Evolutionary conservation across 192 early-diverging fungal species (phyloP).

Genomic region (Linnemannia elongata): DNA sequence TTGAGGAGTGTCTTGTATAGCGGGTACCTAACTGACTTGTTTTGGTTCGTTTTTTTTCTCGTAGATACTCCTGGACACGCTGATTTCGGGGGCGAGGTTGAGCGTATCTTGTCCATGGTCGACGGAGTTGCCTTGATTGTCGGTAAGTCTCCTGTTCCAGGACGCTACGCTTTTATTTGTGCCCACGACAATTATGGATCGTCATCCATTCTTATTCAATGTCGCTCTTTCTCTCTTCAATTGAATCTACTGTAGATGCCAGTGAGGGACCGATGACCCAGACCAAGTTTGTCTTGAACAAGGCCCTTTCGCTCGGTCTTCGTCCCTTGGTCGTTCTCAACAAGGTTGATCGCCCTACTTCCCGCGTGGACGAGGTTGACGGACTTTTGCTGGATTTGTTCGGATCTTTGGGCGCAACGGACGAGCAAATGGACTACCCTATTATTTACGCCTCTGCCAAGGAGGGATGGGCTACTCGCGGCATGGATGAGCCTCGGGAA

Average conservation of each 20-base stretch:
- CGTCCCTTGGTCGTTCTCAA: constrained; percentile 88
- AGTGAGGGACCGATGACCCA: constrained; percentile 93
- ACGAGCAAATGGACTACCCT: constrained; percentile 86
- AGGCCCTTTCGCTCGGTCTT: constrained; percentile 78
- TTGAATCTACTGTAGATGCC: constrained; percentile 60
- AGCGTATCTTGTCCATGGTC: constrained; percentile 91
- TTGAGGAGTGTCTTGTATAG: no score
- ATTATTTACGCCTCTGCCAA: constrained; percentile 85
- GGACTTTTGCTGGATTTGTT: constrained; percentile 86
- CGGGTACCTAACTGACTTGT: not conserved
- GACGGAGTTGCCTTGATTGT: constrained; percentile 91
- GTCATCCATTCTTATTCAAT: not conserved
- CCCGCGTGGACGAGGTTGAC: constrained; percentile 84
- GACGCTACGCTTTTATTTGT: not conserved
- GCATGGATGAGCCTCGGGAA: constrained; percentile 61
- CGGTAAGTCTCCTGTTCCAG: constrained; percentile 11
- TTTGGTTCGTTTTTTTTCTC: no score
- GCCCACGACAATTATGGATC: not conserved
- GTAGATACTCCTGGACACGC: constrained; percentile 85
- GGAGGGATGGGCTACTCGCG: constrained; percentile 82
- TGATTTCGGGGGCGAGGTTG: constrained; percentile 82
- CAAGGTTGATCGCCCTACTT: constrained; percentile 85
- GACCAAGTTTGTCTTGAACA: constrained; percentile 89
- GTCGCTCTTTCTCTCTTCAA: not conserved
- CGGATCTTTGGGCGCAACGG: constrained; percentile 80